Base-by-base conservation (phyloP, 345 rosid species). In the Arabis hirsuta region DNA sequence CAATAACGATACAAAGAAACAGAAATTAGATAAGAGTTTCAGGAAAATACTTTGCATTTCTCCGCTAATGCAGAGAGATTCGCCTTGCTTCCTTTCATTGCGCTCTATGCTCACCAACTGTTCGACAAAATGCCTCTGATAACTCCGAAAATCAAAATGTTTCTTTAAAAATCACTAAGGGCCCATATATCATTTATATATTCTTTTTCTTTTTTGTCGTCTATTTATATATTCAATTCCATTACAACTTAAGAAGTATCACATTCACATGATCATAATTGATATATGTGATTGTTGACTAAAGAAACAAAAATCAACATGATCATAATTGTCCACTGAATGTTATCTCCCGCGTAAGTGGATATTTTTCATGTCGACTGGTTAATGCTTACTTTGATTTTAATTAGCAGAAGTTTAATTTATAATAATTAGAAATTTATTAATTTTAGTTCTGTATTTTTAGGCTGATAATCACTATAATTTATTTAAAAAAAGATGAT, bases 31-130 rank as follows among this genome's bases (percentile, higher is more conserved):
- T 45, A 64, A 63, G 24, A 71, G 55, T 41, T 7, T 6, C 9
- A 34, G 55, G 60, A 7, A 60, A 13, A 0, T 32, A 90, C 96
- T 90, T 87, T 90, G 96, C 96, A 90, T 75, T 80, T 90, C 72
- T 90, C 84, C 1, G 89, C 90, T 7, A 86, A 29, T 11, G 86
- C 77, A 55, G 86, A 74, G 55, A 80, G 76, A 29, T 83, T 73
- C 29, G 84, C 57, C 69, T 82, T 92, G 79, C 55, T 81, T 66
- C 80, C 78, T 61, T 73, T 87, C 91, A 88, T 88, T 38, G 42
- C 19, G 39, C 12, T 14, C 19, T 3, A 20, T 3, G 79, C 72
- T 55, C 82, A 45, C 86, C 87, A 87, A 55, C 7, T 67, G 91
- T 74, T 84, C 81, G 91, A 82, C 11, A 67, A 80, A 86, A 84